Evolutionary conservation across 352 stramenopile genomes (phyloP).

Genomic region (Pythium pyrilobum): DNA sequence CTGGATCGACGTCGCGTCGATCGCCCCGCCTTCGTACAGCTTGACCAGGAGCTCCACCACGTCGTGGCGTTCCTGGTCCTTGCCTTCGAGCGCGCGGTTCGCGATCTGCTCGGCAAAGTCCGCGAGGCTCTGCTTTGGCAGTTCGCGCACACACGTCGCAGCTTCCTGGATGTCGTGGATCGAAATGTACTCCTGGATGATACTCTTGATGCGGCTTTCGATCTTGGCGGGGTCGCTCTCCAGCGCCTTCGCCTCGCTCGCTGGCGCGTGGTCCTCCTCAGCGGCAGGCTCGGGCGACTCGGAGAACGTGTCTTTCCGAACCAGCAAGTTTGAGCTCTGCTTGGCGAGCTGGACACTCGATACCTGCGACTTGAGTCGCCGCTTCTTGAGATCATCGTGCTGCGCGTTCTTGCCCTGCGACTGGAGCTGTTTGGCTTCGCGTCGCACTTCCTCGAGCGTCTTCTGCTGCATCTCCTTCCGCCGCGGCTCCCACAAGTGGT

Average conservation of each 20-base stretch:
- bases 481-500: slow-evolving; percentile 83
- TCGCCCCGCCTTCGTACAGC: slow-evolving; percentile 57
- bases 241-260: not conserved
- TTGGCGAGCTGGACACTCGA: slow-evolving; percentile 76
- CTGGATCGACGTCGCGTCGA: slow-evolving; percentile 75
- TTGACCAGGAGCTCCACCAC: slow-evolving; percentile 72
- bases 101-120: slow-evolving; percentile 72
- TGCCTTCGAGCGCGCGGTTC: slow-evolving; percentile 71
- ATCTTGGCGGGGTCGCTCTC: slow-evolving; percentile 36
- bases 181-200: slow-evolving; percentile 81
- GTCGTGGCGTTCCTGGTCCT: slow-evolving; percentile 56
- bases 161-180: slow-evolving; percentile 79
- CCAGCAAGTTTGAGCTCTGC: slow-evolving; percentile 72
- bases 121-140: slow-evolving; percentile 42
- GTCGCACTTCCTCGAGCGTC: slow-evolving; percentile 78
- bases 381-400: slow-evolving; percentile 70
- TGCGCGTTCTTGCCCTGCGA: slow-evolving; percentile 85
- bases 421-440: slow-evolving; percentile 77
- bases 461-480: slow-evolving; percentile 87
- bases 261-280: not conserved
- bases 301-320: slow-evolving; percentile 33
- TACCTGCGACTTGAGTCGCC: slow-evolving; percentile 71
- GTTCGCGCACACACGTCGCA: slow-evolving; percentile 58
- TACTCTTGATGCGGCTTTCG: slow-evolving; percentile 78
- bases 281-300: not conserved